Percentiles rank a stretch among this genome's conserved stretches.
phyloP scores from a whole-genome alignment of 441 rosid species.

The Monsonia emarginata region DNA sequence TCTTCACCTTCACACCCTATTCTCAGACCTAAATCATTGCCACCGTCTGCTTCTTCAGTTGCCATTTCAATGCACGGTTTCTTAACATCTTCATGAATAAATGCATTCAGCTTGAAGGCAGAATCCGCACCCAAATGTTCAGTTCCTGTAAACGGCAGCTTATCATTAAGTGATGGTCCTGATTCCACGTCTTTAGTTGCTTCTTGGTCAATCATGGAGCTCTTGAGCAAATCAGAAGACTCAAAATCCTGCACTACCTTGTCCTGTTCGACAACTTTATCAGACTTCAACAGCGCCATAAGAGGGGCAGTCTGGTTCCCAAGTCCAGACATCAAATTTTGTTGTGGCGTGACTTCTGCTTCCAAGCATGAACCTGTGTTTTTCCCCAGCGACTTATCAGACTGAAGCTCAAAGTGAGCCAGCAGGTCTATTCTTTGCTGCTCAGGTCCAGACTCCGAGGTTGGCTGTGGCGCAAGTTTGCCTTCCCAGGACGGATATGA shows the following conservation, averaged over 20 bases:
- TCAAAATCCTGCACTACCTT: conserved; percentile 20
- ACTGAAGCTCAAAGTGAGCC: neutral
- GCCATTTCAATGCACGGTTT: neutral
- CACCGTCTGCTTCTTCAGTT: neutral
- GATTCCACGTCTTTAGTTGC: conserved; percentile 24
- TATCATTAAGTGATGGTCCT: no score
- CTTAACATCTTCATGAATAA: neutral
- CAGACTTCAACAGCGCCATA: conserved; percentile 18
- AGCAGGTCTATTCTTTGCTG: neutral
- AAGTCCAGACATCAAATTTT: neutral
- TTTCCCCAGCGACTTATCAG: neutral
- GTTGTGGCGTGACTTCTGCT: neutral
- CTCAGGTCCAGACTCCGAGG: neutral
- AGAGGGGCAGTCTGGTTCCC: conserved; percentile 19
- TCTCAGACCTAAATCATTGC: neutral
- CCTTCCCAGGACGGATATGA: neutral
- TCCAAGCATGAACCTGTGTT: neutral
- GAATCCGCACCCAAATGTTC: neutral
- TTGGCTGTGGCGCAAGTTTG: neutral
- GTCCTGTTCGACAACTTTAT: conserved; percentile 18
- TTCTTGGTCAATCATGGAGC: conserved; percentile 14
- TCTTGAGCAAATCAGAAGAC: conserved; percentile 16
- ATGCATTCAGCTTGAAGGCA: neutral
- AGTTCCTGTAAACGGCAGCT: no score
- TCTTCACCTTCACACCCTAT: neutral